These are phyloP conservation scores for Acaromyces ingoldii DNA, from an alignment of 1,284 basidiomycete genomes.

Conservation along the genomic window DNA sequence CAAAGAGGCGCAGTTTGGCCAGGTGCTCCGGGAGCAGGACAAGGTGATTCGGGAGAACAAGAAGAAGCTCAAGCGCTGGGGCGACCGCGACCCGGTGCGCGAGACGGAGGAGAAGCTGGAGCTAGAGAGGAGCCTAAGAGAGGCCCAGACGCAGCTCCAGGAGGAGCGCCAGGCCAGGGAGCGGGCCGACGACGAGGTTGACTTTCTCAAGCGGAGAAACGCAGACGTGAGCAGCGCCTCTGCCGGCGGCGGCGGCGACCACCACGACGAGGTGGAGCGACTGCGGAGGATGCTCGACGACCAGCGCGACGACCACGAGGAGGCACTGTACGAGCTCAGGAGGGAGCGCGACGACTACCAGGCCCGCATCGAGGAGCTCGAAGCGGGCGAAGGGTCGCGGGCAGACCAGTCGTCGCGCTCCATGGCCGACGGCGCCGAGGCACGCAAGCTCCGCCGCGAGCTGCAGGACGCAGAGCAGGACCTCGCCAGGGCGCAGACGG, in stretches of 20 bases:
- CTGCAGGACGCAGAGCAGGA: conserved; percentile 29
- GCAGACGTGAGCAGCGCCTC: background rate
- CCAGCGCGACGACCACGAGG: conserved; percentile 29
- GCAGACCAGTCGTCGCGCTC: conserved; percentile 11
- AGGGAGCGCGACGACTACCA: conserved; percentile 26
- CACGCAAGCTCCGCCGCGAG: conserved; percentile 14
- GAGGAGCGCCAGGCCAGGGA: conserved; percentile 41
- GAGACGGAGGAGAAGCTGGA: conserved; percentile 10
- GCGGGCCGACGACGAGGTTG: conserved; percentile 32
- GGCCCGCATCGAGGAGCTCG: conserved; percentile 22
- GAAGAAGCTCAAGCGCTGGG: conserved; percentile 1
- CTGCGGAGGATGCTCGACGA: conserved; percentile 29
- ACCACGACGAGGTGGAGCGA: conserved; percentile 15
- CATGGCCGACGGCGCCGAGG: background rate
- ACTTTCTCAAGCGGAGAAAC: conserved; percentile 20
- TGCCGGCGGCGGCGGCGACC: background rate
- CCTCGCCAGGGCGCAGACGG: conserved; percentile 23
- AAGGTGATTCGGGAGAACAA: conserved; percentile 22
- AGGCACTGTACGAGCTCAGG: conserved; percentile 31
- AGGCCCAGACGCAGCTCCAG: conserved; percentile 31
- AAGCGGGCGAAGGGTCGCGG: conserved; percentile 11
- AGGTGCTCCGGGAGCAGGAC: conserved; percentile 45
- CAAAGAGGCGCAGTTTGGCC: conserved; percentile 4
- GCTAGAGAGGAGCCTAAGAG: background rate
- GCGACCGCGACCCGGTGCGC: conserved; percentile 5